A percentile compares a stretch with the other conserved stretches of the same genome.
phyloP scores from a whole-genome alignment of 768 basidiomycete species.

The Asterophora lycoperdoides region DNA sequence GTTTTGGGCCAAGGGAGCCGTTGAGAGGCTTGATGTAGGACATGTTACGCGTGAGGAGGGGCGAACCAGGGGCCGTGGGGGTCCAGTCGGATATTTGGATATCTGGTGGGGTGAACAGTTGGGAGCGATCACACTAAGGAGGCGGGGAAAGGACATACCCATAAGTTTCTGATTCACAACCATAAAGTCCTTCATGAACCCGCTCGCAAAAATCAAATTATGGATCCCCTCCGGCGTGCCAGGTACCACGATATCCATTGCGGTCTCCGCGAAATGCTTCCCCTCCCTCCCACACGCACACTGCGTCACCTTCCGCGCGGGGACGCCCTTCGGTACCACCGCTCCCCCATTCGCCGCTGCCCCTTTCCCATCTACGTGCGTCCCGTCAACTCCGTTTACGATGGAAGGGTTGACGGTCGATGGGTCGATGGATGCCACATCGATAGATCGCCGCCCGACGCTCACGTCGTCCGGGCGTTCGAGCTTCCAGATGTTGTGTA shows the following conservation, averaged over 20 bases:
- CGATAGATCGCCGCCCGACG: constrained; percentile 33
- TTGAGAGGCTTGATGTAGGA: constrained; percentile 94
- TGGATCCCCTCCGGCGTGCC: constrained; percentile 94
- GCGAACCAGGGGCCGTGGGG: constrained; percentile 56
- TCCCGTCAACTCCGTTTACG: constrained; percentile 17
- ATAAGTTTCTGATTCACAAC: constrained; percentile 79
- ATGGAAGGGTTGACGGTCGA: constrained; percentile 14
- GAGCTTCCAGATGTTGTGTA: constrained; percentile 93
- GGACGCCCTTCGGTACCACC: constrained; percentile 1
- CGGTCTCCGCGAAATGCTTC: constrained; percentile 66
- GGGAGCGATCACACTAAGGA: neutral
- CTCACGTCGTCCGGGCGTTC: constrained; percentile 65
- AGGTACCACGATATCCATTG: constrained; percentile 76
- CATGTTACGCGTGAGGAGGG: constrained; percentile 81
- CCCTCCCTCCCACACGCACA: constrained; percentile 73
- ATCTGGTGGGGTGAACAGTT: constrained; percentile 43
- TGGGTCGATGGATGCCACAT: constrained; percentile 15
- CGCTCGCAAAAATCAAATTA: constrained; percentile 94
- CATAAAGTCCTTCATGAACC: constrained; percentile 94
- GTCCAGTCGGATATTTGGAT: constrained; percentile 96
- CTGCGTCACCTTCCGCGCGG: constrained; percentile 51
- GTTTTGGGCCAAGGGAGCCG: constrained; percentile 86
- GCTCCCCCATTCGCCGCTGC: constrained; percentile 1
- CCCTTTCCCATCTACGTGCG: no score
- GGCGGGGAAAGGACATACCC: constrained; percentile 50